phyloP scores from a whole-genome alignment of 2,329 filamentous ascomycete species.

The Plectosphaerella cucumerina region DNA sequence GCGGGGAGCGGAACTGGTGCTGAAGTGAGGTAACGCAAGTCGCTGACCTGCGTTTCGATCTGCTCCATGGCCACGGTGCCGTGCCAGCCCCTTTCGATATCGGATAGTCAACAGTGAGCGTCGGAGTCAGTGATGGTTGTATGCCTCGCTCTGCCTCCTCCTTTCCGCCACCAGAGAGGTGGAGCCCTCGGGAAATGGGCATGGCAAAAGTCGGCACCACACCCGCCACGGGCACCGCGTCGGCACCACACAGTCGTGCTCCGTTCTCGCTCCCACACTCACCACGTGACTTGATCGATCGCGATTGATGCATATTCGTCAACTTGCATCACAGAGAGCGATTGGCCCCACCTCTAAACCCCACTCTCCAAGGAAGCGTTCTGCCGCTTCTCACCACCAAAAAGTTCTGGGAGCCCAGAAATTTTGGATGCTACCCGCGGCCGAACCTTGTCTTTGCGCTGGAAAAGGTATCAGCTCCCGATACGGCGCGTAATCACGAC shows the following conservation, averaged over 20 bases:
- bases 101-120: background rate
- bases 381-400: constrained; percentile 13
- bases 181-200: no score
- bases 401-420: constrained; percentile 14
- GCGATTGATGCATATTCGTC: no score
- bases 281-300: background rate
- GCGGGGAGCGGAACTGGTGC: constrained; percentile 24
- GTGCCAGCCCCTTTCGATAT: background rate
- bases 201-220: no score
- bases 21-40: constrained; percentile 47
- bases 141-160: background rate
- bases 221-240: no score
- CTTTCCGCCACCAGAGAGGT: background rate
- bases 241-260: no score
- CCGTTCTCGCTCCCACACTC: background rate
- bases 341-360: no score
- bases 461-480: no score
- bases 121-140: background rate
- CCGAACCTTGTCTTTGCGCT: no score
- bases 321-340: no score
- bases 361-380: no score
- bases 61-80: constrained; percentile 39
- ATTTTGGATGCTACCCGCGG: constrained; percentile 5
- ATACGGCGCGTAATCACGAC: background rate
- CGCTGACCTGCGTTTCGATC: constrained; percentile 49